phyloP scores from a whole-genome alignment of 2,329 filamentous ascomycete genomes.

The Helicocarpus griseus region DNA sequence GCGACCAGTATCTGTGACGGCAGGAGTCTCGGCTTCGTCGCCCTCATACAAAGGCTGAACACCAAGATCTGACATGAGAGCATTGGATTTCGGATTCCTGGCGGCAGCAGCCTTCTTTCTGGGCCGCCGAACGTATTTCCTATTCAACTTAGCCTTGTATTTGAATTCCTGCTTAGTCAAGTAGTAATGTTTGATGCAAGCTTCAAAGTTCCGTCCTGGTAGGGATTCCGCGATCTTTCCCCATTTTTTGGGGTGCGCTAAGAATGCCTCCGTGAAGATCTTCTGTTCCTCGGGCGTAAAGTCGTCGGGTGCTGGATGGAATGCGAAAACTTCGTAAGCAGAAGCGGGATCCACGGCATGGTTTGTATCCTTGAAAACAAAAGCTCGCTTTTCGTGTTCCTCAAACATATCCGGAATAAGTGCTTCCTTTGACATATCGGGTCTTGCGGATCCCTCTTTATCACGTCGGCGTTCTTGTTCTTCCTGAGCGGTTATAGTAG shows the following conservation, averaged over 20 bases:
- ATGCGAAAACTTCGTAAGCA: conserved; percentile 36
- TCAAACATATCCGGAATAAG: conserved; percentile 40
- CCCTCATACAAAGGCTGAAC: conserved; percentile 35
- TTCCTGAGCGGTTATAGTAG: conserved; percentile 39
- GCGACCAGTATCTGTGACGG: conserved; percentile 42
- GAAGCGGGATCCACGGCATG: conserved; percentile 29
- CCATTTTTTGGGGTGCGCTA: conserved; percentile 42
- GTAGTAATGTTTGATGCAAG: conserved; percentile 44
- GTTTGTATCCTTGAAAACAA: conserved; percentile 39
- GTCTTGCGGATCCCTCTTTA: conserved; percentile 33
- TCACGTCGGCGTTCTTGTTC: conserved; percentile 36
- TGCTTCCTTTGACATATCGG: conserved; percentile 37
- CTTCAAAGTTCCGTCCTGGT: conserved; percentile 37
- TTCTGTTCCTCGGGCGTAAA: conserved; percentile 40
- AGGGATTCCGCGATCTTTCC: conserved; percentile 41
- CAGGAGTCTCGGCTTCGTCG: conserved; percentile 30
- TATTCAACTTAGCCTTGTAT: conserved; percentile 41
- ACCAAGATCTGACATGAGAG: conserved; percentile 39
- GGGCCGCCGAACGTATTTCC: conserved; percentile 34
- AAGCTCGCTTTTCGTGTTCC: conserved; percentile 27
- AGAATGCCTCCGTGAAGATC: conserved; percentile 38
- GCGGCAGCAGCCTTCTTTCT: conserved; percentile 26
- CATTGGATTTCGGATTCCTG: conserved; percentile 37
- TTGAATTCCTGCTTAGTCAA: conserved; percentile 41
- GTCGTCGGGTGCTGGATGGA: conserved; percentile 37